phyloP scores from a whole-genome alignment of 352 stramenopile genomes.

The Blastocystis sp. region DNA sequence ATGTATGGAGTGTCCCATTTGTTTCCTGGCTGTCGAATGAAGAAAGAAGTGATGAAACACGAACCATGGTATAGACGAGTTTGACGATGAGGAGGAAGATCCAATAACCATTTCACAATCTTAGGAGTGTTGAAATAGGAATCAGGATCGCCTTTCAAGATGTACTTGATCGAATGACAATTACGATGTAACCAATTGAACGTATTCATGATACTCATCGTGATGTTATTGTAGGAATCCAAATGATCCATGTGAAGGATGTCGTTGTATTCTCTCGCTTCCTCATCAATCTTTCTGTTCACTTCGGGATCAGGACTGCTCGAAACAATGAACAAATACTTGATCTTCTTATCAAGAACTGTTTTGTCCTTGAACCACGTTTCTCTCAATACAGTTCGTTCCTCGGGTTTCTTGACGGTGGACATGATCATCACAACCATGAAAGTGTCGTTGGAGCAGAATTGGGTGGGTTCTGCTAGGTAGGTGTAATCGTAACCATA shows the following conservation, averaged over 20 bases:
- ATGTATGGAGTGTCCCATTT: constrained; percentile 50
- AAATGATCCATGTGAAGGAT: constrained; percentile 52
- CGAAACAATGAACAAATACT: constrained; percentile 59
- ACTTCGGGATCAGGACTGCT: constrained; percentile 41
- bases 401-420: constrained; percentile 45
- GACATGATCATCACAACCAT: constrained; percentile 65
- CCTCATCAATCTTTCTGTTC: constrained; percentile 25
- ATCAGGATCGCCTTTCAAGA: constrained; percentile 53
- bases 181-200: constrained; percentile 62
- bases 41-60: constrained; percentile 62
- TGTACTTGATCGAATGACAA: constrained; percentile 49
- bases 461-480: constrained; percentile 7
- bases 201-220: constrained; percentile 60
- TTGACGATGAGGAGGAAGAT: constrained; percentile 31
- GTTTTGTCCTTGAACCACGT: constrained; percentile 39
- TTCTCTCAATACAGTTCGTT: constrained; percentile 1
- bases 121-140: constrained; percentile 56
- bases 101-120: constrained; percentile 41
- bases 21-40: constrained; percentile 37
- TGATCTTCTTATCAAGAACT: constrained; percentile 21
- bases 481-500: constrained; percentile 56
- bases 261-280: constrained; percentile 28
- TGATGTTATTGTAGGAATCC: constrained; percentile 61
- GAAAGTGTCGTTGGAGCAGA: constrained; percentile 5
- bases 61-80: constrained; percentile 38